phyloP scores from a whole-genome alignment of 164 flowering plant genomes.

The Chloranthus sessilifolius region DNA sequence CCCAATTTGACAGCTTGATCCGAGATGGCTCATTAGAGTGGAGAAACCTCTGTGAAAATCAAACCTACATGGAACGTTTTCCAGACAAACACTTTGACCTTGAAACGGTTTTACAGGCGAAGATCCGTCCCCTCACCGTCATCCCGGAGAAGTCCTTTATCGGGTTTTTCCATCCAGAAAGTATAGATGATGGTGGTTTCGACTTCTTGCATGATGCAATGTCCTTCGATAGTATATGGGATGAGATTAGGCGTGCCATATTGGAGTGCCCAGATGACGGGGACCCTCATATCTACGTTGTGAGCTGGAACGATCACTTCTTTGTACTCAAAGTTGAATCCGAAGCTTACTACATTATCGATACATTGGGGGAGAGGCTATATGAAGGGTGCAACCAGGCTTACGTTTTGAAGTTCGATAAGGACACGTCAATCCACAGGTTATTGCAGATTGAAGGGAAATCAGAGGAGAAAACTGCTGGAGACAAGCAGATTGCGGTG shows the following conservation, averaged over 20 bases:
- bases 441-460: constrained; percentile 26
- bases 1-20: constrained; percentile 81
- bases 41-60: constrained; percentile 90
- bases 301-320: constrained; percentile 98
- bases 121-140: constrained; percentile 68
- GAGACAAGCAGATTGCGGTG: constrained; percentile 29
- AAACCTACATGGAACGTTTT: constrained; percentile 52
- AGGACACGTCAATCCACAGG: constrained; percentile 41
- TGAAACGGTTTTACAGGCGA: constrained; percentile 88
- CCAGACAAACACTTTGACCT: constrained; percentile 98
- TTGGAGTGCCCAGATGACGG: constrained; percentile 20
- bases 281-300: constrained; percentile 59
- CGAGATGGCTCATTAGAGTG: constrained; percentile 94
- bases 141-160: constrained; percentile 66
- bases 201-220: constrained; percentile 87
- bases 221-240: constrained; percentile 98
- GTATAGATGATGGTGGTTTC: constrained; percentile 60
- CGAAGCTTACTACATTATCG: constrained; percentile 87
- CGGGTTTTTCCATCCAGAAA: constrained; percentile 91
- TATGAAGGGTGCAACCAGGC: constrained; percentile 93
- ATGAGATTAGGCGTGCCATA: constrained; percentile 54
- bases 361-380: constrained; percentile 93
- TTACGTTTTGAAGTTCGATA: constrained; percentile 78
- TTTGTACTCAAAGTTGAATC: constrained; percentile 84
- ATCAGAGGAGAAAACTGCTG: constrained; percentile 36